Conservation (phyloP, 441 rosid species). For the Erodium texanum region DNA sequence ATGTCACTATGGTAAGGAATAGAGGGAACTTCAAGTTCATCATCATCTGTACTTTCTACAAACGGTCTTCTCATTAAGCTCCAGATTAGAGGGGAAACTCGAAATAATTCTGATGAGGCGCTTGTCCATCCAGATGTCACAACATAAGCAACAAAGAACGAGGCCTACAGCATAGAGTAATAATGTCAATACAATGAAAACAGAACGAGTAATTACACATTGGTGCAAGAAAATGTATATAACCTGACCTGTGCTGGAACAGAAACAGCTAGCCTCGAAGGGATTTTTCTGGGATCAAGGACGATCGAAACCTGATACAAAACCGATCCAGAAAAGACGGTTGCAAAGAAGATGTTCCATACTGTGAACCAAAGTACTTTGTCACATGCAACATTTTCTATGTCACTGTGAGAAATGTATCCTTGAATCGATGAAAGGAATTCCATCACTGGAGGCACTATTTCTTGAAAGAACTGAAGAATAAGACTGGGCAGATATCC, state of each 20-base stretch:
- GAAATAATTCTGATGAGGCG: constrained; percentile 77
- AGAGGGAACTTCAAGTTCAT: constrained; percentile 63
- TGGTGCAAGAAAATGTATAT: background rate
- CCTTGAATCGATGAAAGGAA: constrained; percentile 93
- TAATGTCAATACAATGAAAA: background rate
- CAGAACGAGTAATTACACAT: background rate
- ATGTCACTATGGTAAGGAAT: constrained; percentile 71
- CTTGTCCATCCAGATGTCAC: constrained; percentile 99
- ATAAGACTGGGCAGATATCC: constrained; percentile 95
- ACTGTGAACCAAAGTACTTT: constrained; percentile 92
- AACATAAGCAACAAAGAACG: constrained; percentile 87
- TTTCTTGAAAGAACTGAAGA: constrained; percentile 64
- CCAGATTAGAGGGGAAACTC: constrained; percentile 57
- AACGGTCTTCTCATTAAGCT: constrained; percentile 48
- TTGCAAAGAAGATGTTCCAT: constrained; percentile 91
- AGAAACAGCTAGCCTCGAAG: constrained; percentile 61
- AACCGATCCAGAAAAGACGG: constrained; percentile 83
- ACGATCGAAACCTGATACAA: constrained; percentile 50
- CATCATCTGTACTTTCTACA: constrained; percentile 28
- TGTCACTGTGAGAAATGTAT: constrained; percentile 70
- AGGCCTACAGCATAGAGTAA: constrained; percentile 52
- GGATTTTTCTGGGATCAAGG: constrained; percentile 67
- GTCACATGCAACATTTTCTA: constrained; percentile 83
- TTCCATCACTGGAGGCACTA: constrained; percentile 85
- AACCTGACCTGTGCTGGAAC: constrained; percentile 87